Evolutionary conservation across 1,139 yeast genomes (phyloP).

Genomic region (Sugiyamaella xylanicola): DNA sequence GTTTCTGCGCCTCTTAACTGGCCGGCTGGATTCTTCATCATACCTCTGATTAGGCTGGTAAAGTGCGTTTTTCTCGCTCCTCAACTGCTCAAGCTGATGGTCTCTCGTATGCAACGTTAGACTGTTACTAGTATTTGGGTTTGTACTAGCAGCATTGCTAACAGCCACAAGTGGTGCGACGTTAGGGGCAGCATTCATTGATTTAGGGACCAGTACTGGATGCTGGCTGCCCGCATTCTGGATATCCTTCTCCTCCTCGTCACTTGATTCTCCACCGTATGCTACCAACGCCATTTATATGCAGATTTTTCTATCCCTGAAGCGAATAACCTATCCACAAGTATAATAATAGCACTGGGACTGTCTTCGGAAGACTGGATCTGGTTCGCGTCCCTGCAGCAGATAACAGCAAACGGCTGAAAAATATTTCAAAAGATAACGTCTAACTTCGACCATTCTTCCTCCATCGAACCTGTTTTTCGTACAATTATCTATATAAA

Average conservation of each 20-base stretch:
- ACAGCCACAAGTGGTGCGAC: background rate
- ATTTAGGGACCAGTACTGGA: background rate
- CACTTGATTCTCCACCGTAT: conserved; percentile 20
- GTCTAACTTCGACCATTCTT: no score
- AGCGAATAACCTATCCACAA: background rate
- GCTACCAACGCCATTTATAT: conserved; percentile 20
- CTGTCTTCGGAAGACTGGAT: no score
- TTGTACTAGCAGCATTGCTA: background rate
- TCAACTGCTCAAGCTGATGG: background rate
- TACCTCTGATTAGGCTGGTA: conserved; percentile 19
- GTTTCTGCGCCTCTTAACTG: conserved; percentile 24
- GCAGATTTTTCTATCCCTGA: background rate
- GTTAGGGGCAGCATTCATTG: conserved; percentile 7
- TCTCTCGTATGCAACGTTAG: background rate
- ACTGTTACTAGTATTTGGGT: background rate
- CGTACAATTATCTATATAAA: no score
- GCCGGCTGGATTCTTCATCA: conserved; percentile 22
- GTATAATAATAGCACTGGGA: no score
- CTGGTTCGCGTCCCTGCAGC: background rate
- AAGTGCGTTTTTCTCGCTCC: background rate
- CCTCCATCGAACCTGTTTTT: no score
- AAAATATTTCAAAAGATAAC: conserved; percentile 15
- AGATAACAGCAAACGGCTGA: conserved; percentile 6
- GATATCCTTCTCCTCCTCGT: conserved; percentile 7
- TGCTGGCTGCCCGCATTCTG: background rate